Evolutionary conservation across 31 red algal species (phyloP).

Genomic region (Asparagopsis taxiformis): DNA sequence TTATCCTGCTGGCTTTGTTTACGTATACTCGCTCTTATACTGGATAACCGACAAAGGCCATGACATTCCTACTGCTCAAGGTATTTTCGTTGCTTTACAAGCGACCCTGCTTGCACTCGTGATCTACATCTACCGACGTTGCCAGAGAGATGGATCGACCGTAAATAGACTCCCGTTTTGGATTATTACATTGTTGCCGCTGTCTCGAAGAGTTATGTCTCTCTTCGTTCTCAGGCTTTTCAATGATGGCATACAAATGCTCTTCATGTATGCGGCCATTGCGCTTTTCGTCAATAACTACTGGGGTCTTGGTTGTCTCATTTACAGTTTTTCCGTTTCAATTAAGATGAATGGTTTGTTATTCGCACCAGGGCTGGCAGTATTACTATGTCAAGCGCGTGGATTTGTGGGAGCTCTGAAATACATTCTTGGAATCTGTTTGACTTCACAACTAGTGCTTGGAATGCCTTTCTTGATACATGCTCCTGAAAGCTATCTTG

Average conservation of each 20-base stretch:
- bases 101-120: slow-evolving; percentile 35
- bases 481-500: slow-evolving; percentile 54
- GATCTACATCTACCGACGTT: slow-evolving; percentile 37
- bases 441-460: slow-evolving; percentile 40
- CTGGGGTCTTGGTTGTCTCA: slow-evolving; percentile 60
- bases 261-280: slow-evolving; percentile 57
- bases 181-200: slow-evolving; percentile 30
- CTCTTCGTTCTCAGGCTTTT: slow-evolving; percentile 93
- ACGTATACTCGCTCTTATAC: slow-evolving; percentile 63
- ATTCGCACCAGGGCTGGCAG: slow-evolving; percentile 79
- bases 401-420: slow-evolving; percentile 26
- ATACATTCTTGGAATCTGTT: slow-evolving; percentile 51
- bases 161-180: slow-evolving; percentile 11
- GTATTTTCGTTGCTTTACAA: slow-evolving; percentile 76
- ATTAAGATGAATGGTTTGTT: slow-evolving; percentile 97
- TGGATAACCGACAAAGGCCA: slow-evolving; percentile 47
- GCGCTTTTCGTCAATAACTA: slow-evolving; percentile 56
- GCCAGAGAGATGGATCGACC: slow-evolving; percentile 13
- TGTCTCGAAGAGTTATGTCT: slow-evolving; percentile 72
- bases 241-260: slow-evolving; percentile 86
- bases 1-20: slow-evolving; percentile 88
- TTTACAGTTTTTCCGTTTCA: slow-evolving; percentile 71
- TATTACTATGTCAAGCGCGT: slow-evolving; percentile 69
- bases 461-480: slow-evolving; percentile 56
- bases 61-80: slow-evolving; percentile 52